A percentile compares a stretch with the other conserved stretches of the same genome.
Evolutionary conservation across 169 alveolate species (phyloP).

Genomic region (Plasmodium gonderi): DNA sequence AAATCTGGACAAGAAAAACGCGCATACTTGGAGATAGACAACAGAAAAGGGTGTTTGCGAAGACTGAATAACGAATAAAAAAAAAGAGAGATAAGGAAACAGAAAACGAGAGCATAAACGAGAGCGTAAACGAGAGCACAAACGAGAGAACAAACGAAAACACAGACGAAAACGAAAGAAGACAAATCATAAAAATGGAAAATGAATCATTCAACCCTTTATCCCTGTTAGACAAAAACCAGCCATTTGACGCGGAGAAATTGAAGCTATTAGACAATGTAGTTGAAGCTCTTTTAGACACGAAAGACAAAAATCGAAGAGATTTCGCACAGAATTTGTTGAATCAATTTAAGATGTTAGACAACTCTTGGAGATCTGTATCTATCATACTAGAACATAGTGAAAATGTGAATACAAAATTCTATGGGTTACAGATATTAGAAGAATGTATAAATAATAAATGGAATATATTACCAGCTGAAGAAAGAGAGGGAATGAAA

Average conservation of each 20-base stretch:
- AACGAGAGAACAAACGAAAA: background rate
- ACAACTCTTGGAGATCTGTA: constrained; percentile 93
- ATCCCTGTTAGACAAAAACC: constrained; percentile 86
- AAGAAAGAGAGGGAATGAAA: constrained; percentile 89
- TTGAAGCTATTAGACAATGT: constrained; percentile 89
- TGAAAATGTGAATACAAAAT: constrained; percentile 88
- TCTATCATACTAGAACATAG: constrained; percentile 90
- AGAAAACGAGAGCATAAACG: background rate
- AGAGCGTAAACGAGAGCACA: too few species aligned
- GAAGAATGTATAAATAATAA: constrained; percentile 89
- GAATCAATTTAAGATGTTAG: constrained; percentile 89
- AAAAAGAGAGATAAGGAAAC: background rate
- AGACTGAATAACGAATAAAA: too few species aligned
- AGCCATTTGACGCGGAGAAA: constrained; percentile 88
- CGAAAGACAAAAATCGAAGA: constrained; percentile 83
- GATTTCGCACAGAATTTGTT: constrained; percentile 90
- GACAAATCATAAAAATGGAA: constrained; percentile 43
- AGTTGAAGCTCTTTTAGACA: constrained; percentile 91
- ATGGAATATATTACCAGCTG: constrained; percentile 91
- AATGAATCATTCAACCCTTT: constrained; percentile 82
- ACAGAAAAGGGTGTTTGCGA: too few species aligned
- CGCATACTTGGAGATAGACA: too few species aligned
- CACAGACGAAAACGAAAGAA: background rate
- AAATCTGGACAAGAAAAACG: too few species aligned
- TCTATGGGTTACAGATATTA: constrained; percentile 90